These are phyloP conservation scores for Vigna mungo DNA, from an alignment of 306 rosid genomes.

Conservation along the genomic window DNA sequence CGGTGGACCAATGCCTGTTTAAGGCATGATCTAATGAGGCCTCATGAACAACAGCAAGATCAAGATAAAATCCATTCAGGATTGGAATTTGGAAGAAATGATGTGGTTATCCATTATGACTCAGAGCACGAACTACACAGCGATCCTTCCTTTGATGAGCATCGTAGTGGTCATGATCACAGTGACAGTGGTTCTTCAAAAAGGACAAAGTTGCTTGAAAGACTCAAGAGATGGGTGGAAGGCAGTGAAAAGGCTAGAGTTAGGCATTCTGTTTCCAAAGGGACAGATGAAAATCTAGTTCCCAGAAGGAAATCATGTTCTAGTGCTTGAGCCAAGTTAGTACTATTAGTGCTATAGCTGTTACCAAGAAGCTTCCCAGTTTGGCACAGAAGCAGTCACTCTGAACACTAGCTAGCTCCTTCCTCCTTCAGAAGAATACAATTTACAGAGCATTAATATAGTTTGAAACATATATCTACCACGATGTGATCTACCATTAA, in stretches of 20 bases:
- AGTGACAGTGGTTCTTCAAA: slow-evolving; percentile 35
- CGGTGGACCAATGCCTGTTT: slow-evolving; percentile 71
- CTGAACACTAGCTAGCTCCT: background rate
- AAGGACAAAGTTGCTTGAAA: slow-evolving; percentile 57
- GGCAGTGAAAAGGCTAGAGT: slow-evolving; percentile 55
- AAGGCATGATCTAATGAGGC: slow-evolving; percentile 54
- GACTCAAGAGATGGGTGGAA: slow-evolving; percentile 65
- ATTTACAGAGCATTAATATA: background rate
- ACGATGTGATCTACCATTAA: background rate
- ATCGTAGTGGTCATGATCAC: slow-evolving; percentile 14
- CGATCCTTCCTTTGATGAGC: slow-evolving; percentile 45
- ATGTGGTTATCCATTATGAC: slow-evolving; percentile 44
- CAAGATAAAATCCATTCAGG: slow-evolving; percentile 39
- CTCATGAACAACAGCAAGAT: slow-evolving; percentile 43
- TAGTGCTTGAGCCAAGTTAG: slow-evolving; percentile 41
- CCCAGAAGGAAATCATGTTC: slow-evolving; percentile 57
- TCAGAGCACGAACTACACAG: slow-evolving; percentile 51
- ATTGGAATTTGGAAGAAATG: slow-evolving; percentile 44
- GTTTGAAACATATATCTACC: background rate
- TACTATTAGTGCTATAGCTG: background rate
- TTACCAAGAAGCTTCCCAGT: background rate
- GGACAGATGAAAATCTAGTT: slow-evolving; percentile 44
- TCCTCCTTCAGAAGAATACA: background rate
- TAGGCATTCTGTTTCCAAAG: slow-evolving; percentile 33
- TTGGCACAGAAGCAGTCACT: slow-evolving; percentile 11